Evolutionary conservation across 768 basidiomycete genomes (phyloP), one percentile per base, ranked within the genome.

Genomic region (Pulveroboletus sp.): DNA sequence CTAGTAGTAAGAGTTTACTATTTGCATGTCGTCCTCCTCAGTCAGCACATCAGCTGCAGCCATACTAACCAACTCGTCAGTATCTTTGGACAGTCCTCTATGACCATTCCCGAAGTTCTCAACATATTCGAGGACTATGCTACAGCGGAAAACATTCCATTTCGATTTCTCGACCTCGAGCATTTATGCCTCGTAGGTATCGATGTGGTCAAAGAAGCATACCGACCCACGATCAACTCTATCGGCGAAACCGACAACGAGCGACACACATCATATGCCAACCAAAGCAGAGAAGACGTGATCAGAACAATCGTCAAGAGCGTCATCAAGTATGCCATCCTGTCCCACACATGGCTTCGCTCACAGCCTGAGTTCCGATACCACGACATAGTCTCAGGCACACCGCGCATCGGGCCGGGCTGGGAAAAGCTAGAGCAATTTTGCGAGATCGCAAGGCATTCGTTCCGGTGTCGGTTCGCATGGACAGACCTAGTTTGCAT

Each of bases 281-380:
- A 63, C 25, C 60, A 61, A 21, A 51, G 61, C 36, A 48, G 57
- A 31, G 53, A 56, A 33, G 57, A 60, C 5, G 60, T 63, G 13
- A 57, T 63, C 23, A 39, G 43, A 25, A 43, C 33, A 19, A 63
- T 61, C 1, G 61, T 61, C 10, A 62, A 49, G 12, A 44, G 57
- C 10, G 42, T 55, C 47, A 41, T 62, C 16, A 61, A 62, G 45
- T 61, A 61, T 1, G 61, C 60, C 20, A 32, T 56, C 31, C 46
- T 61, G 21, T 52, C 60, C 1, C 61, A 61, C 19, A 47, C 40
- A 4, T 49, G 49, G 48, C 38, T 29, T 13, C 29, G 14, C n/a
- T 20, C n/a, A 5, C 56, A 45, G 7, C 0, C 2, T 13, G 56
- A 33, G 17, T 46, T 52, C 20, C 14, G 9, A 14, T 44, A 49